Base-by-base conservation (phyloP, 179 eudicot species). In the Silene coronaria region DNA sequence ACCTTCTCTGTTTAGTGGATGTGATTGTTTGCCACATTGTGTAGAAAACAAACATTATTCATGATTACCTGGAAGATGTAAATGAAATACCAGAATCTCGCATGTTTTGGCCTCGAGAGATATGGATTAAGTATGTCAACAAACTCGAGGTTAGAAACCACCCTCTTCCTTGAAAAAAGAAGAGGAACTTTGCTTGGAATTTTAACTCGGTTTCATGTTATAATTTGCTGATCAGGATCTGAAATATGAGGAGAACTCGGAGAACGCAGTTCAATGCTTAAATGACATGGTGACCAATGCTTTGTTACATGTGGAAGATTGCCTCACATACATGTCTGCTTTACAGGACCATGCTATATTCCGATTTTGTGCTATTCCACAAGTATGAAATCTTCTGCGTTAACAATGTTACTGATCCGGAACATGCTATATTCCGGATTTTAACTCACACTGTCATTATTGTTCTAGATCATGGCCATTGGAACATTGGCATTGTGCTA, bases 231-330 rank as follows among this genome's bases (percentile, higher is more conserved):
- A 53, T 75, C 86, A 91, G 98, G 98, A 91, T 81, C 83, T 93
- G 77, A 93, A 93, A 79, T 67, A 87, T 73, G 89, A 93, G 79
- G 91, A 90, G 30, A 90, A 91, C 80, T 93, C 98, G 0, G 90
- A 71, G 71, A 85, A 89, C 83, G 93, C 98, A 48, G 89, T 93
- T 77, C 87, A 88, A 58, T 93, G 98, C 77, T 85, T 93, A 45
- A 93, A 93, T 84, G 98, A 90, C 57, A 91, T 93, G 98, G 93
- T 93, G 72, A 88, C 98, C 71, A 86, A 93, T 83, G 89, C 98
- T 78, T 86, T 93, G 76, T 51, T 80, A 34, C 98, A 93, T 69
- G 87, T 76, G 14, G 97, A 93, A 76, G 98, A 91, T 72, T 89
- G 94, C 84, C 87, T 93, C 36, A 87, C 17, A 3, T 91, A 91